These are phyloP conservation scores for Spergularia marina DNA, from an alignment of 148 eudicot genomes.

Conservation along the genomic window DNA sequence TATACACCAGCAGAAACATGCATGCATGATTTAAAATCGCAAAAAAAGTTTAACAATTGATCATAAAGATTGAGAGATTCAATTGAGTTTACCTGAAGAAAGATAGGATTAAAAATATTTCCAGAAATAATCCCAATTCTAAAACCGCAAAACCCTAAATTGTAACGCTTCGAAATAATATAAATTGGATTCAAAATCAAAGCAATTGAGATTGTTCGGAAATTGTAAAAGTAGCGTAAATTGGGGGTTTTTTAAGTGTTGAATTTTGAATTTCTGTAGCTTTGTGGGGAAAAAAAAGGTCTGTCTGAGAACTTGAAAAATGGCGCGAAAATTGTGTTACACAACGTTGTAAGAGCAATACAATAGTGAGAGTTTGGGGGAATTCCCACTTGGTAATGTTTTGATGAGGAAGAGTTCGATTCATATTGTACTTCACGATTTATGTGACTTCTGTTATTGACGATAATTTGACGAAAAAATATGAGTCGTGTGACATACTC, in stretches of 20 bases:
- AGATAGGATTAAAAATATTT: neutral
- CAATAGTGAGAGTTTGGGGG: too few species aligned
- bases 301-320: neutral
- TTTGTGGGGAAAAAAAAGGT: neutral
- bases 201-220: neutral
- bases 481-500: too few species aligned
- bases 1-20: neutral
- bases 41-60: neutral
- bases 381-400: too few species aligned
- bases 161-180: neutral
- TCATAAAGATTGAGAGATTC: neutral
- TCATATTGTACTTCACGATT: too few species aligned
- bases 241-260: neutral
- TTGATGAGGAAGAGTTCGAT: too few species aligned
- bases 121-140: neutral
- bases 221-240: neutral
- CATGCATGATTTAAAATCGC: neutral
- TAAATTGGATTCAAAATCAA: neutral
- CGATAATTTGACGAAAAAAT: too few species aligned
- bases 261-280: neutral
- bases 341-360: too few species aligned
- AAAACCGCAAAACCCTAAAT: neutral
- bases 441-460: too few species aligned
- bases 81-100: neutral
- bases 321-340: constrained; percentile 6